Evolutionary conservation across 1,284 basidiomycete genomes (phyloP), one percentile per base, ranked within the genome.

Genomic region (Malassezia arunalokei): DNA sequence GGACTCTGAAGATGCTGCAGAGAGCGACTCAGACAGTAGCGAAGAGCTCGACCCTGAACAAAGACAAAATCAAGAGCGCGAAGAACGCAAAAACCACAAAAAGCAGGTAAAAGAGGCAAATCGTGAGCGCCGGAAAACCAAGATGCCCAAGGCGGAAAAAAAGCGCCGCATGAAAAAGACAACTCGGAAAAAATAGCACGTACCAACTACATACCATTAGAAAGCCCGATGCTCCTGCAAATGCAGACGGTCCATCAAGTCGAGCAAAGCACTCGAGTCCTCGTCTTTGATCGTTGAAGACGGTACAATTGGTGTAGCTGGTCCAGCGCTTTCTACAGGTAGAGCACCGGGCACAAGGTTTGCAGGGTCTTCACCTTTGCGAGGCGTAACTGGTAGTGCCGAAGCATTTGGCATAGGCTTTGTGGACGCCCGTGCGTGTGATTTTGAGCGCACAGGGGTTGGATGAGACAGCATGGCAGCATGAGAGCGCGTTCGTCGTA

Each of bases 121-220:
- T 11, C 58, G 69, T 15, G 69, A 70, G 48, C 62, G 60, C 33
- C 49, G 68, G 3, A 72, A 71, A 45, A 64, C 54, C 20, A 72
- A 71, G 56, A 72, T 71, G 68, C 63, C 66, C 20, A 72, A 72
- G 52, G 59, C 65, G 6, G 65, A 66, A 37, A 68, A 68, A 43
- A 66, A 66, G 56, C 49, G 61, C 6, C 46, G 57, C n/a, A 62
- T 67, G 57, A 67, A 68, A 47, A 68, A 68, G 57, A 54, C 51
- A 15, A 38, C 40, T 28, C 43, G 27, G 9, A 55, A 60, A 47
- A 65, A 65, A 56, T 58, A 61, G 39, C 44, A 48, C 37, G 6
- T 38, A 35, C 33, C 2, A 12, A 35, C 11, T 15, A 12, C 33
- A 11, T 15, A 15, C 15, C 33, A 15, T 35, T 15, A 35, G 11